A percentile compares a stretch with the other conserved stretches of the same genome.
phyloP scores from a whole-genome alignment of 2,329 filamentous ascomycete genomes.

The Ophiostoma australiae region DNA sequence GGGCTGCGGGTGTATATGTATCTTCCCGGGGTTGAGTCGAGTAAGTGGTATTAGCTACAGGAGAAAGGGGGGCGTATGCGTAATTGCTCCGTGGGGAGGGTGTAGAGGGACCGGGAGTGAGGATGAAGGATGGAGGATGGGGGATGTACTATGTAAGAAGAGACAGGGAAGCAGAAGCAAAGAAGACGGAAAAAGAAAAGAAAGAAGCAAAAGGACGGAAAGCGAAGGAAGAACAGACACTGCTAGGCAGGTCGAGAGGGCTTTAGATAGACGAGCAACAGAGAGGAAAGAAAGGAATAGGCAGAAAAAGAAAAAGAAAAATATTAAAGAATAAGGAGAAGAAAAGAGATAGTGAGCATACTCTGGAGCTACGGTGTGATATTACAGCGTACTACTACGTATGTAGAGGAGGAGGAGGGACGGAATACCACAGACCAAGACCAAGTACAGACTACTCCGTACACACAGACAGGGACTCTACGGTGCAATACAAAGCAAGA shows the following conservation, averaged over 20 bases:
- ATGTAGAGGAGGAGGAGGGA: background rate
- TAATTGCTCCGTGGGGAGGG: too few relatives aligned
- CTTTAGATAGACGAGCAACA: background rate
- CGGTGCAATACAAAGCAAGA: background rate
- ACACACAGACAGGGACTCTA: background rate
- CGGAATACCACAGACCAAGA: background rate
- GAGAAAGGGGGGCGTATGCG: background rate
- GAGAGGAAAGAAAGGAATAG: background rate
- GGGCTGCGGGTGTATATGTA: constrained; percentile 9
- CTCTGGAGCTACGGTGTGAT: background rate
- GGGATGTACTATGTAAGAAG: too few relatives aligned
- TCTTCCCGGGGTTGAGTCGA: background rate
- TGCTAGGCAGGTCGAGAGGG: background rate
- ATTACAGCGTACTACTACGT: too few relatives aligned
- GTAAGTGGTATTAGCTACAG: background rate
- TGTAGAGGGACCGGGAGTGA: background rate
- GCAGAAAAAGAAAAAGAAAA: constrained; percentile 3
- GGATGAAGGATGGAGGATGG: background rate
- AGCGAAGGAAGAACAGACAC: background rate
- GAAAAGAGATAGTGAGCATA: background rate
- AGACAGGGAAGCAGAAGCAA: background rate
- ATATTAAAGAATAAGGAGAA: background rate
- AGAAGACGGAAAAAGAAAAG: background rate
- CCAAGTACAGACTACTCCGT: background rate
- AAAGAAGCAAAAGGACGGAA: too few relatives aligned